Conservation (phyloP, 1,284 basidiomycete species). For the Quambalaria eucalypti region DNA sequence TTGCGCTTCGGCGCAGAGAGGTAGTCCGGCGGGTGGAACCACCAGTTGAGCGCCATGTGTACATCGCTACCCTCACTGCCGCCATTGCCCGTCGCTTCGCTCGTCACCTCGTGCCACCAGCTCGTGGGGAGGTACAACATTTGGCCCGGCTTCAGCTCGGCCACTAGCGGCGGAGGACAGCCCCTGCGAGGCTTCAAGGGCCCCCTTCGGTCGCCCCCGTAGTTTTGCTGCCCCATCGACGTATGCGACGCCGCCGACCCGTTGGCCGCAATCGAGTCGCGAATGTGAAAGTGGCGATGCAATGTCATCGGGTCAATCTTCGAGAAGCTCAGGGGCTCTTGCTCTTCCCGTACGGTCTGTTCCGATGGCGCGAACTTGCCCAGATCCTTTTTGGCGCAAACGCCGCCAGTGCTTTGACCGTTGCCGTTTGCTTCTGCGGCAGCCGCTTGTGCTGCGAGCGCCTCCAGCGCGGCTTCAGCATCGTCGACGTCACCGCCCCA, state of each 20-base stretch:
- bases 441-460: constrained; percentile 4
- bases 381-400: not conserved
- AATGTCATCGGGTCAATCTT: constrained; percentile 26
- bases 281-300: constrained; percentile 26
- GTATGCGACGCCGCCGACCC: too few relatives aligned
- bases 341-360: not conserved
- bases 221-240: too few relatives aligned
- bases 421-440: constrained; percentile 3
- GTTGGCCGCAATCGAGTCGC: constrained; percentile 3
- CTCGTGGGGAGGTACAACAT: constrained; percentile 45
- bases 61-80: constrained; percentile 11
- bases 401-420: not conserved
- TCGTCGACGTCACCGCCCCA: constrained; percentile 18
- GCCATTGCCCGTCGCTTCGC: constrained; percentile 6
- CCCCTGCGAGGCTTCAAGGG: constrained; percentile 9
- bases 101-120: constrained; percentile 46
- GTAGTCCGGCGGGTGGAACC: constrained; percentile 44
- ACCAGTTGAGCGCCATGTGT: constrained; percentile 46
- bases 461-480: constrained; percentile 23
- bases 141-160: constrained; percentile 34
- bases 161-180: constrained; percentile 38
- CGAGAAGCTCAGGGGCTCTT: constrained; percentile 37
- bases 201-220: not conserved
- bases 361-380: not conserved
- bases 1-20: constrained; percentile 10